phyloP scores from a whole-genome alignment of 2,329 filamentous ascomycete genomes.

The Curvularia eragrostidis region DNA sequence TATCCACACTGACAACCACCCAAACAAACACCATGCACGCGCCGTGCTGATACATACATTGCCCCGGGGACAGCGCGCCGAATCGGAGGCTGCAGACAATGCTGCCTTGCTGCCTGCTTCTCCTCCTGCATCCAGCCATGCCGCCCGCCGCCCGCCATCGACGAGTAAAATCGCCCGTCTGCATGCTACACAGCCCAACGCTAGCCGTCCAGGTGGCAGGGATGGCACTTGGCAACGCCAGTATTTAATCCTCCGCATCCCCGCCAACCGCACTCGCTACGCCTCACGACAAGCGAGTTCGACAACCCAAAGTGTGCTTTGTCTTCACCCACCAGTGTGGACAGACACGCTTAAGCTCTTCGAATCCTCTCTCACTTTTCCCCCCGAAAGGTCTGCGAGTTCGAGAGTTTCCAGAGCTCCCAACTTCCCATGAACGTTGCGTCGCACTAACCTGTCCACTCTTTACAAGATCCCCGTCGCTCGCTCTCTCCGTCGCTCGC shows the following conservation, averaged over 20 bases:
- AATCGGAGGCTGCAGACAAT: conserved; percentile 19
- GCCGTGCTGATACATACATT: conserved; percentile 27
- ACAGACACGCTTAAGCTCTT: conserved; percentile 47
- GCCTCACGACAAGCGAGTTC: conserved; percentile 51
- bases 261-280: conserved; percentile 39
- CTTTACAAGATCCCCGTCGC: conserved; percentile 52
- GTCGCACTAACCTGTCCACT: conserved; percentile 59
- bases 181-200: conserved; percentile 39
- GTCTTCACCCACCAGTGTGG: conserved; percentile 46
- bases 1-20: background rate
- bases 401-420: conserved; percentile 62
- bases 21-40: conserved; percentile 12
- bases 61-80: conserved; percentile 33
- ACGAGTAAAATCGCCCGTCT: conserved; percentile 33
- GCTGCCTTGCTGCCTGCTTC: conserved; percentile 33
- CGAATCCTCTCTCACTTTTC: conserved; percentile 44
- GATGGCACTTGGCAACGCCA: conserved; percentile 37
- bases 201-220: conserved; percentile 37
- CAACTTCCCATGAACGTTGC: conserved; percentile 56
- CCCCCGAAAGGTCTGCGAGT: conserved; percentile 41
- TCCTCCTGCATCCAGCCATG: conserved; percentile 21
- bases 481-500: conserved; percentile 51
- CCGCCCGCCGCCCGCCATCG: conserved; percentile 28
- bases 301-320: conserved; percentile 49
- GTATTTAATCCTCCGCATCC: conserved; percentile 42